Conservation (phyloP, 768 basidiomycete species). For the Grammothele lineata region DNA sequence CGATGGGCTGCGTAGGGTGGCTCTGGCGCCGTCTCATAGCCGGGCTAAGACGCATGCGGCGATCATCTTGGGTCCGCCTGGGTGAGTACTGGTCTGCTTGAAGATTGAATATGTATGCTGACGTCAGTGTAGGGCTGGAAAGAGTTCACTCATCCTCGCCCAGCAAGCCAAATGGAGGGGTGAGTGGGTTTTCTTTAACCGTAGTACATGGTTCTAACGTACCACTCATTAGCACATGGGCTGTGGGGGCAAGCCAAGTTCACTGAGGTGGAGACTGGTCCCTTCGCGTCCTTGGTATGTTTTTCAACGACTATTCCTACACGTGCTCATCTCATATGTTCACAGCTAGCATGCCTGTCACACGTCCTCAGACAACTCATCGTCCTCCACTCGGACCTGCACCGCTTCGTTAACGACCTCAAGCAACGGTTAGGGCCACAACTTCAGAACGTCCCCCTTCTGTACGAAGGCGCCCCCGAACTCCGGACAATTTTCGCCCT, state of each 20-base stretch:
- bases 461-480: constrained; percentile 70
- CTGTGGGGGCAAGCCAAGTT: constrained; percentile 79
- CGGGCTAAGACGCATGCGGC: constrained; percentile 52
- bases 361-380: constrained; percentile 71
- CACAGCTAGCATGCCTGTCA: constrained; percentile 61
- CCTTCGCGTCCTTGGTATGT: constrained; percentile 61
- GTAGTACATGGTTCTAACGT: too few species aligned
- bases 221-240: constrained; percentile 47
- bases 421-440: constrained; percentile 65
- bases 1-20: constrained; percentile 41
- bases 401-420: constrained; percentile 58
- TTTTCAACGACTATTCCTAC: background rate
- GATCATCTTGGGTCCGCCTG: constrained; percentile 59
- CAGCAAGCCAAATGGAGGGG: constrained; percentile 73
- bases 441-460: constrained; percentile 60
- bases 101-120: background rate
- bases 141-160: constrained; percentile 64
- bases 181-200: too few species aligned
- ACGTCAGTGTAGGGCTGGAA: constrained; percentile 70
- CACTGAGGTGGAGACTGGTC: constrained; percentile 58
- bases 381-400: constrained; percentile 67
- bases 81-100: constrained; percentile 38
- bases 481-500: constrained; percentile 56
- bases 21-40: constrained; percentile 39
- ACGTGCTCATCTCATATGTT: background rate